Evolutionary conservation across 129 eudicot species (phyloP).

Genomic region (Escallonia rubra): DNA sequence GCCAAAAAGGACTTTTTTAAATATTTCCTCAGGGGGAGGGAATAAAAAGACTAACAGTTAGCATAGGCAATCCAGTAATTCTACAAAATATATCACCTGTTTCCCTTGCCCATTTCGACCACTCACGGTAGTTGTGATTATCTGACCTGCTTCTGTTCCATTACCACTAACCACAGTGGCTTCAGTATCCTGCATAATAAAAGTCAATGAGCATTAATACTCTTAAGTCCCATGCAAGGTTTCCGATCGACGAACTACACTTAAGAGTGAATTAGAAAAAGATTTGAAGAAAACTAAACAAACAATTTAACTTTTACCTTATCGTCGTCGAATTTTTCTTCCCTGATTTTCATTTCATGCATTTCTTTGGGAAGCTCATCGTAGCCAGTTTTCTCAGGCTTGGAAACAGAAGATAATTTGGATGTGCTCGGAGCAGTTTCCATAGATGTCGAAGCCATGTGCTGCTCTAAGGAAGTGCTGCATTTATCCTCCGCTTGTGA

Average conservation of each 20-base stretch:
- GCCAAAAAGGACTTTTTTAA: too few species aligned
- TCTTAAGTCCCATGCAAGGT: neutral
- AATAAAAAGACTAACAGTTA: neutral
- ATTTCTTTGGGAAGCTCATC: conserved; percentile 65
- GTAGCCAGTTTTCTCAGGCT: conserved; percentile 39
- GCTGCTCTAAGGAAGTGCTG: conserved; percentile 29
- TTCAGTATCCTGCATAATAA: conserved; percentile 60
- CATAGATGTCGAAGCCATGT: conserved; percentile 46
- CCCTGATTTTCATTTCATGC: conserved; percentile 61
- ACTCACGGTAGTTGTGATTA: conserved; percentile 69
- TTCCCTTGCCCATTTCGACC: conserved; percentile 87
- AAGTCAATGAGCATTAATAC: conserved; percentile 10
- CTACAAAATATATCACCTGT: conserved; percentile 43
- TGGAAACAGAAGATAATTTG: conserved; percentile 25
- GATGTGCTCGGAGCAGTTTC: conserved; percentile 49
- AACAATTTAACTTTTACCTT: conserved; percentile 26
- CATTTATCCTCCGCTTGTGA: conserved; percentile 35
- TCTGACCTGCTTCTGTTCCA: conserved; percentile 90
- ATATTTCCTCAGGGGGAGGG: neutral
- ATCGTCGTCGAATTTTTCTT: conserved; percentile 44
- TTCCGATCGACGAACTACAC: neutral
- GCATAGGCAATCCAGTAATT: neutral
- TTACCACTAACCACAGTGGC: conserved; percentile 73
- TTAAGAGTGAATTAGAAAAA: neutral
- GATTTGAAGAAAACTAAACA: neutral